These are phyloP conservation scores for Dictyostelium citrinum DNA, from an alignment of 78 protist genomes.

Conservation along the genomic window DNA sequence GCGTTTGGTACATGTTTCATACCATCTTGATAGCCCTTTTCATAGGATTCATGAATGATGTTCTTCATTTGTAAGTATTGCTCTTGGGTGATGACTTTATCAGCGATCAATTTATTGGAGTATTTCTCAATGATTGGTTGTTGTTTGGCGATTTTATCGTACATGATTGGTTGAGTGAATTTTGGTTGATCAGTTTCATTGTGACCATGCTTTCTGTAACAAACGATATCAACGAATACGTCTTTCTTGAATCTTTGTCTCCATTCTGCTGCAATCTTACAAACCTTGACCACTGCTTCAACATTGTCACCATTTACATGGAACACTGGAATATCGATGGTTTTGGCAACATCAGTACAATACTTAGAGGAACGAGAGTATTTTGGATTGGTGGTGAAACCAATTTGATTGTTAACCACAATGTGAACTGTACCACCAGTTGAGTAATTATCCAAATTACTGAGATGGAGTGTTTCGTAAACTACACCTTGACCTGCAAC, in stretches of 20 bases:
- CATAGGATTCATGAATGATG: conserved; percentile 72
- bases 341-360: conserved; percentile 95
- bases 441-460: conserved; percentile 85
- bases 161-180: conserved; percentile 98
- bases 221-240: conserved; percentile 93
- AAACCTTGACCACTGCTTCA: conserved; percentile 89
- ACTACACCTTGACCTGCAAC: conserved; percentile 96
- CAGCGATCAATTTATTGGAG: conserved; percentile 57
- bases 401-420: conserved; percentile 97
- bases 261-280: conserved; percentile 87
- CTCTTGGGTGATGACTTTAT: conserved; percentile 65
- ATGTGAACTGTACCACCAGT: conserved; percentile 97
- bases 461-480: conserved; percentile 89
- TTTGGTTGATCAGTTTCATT: conserved; percentile 97
- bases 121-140: conserved; percentile 79
- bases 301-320: conserved; percentile 98
- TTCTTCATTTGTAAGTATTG: conserved; percentile 39
- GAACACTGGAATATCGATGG: conserved; percentile 94
- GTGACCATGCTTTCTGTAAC: conserved; percentile 96
- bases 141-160: conserved; percentile 77
- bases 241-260: conserved; percentile 88
- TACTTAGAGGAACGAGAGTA: conserved; percentile 81
- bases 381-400: conserved; percentile 98
- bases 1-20: conserved; percentile 61
- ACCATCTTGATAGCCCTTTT: conserved; percentile 81